A percentile compares a stretch with the other conserved stretches of the same genome.
phyloP scores from a whole-genome alignment of 768 basidiomycete genomes.

The Pulveroboletus sp. region DNA sequence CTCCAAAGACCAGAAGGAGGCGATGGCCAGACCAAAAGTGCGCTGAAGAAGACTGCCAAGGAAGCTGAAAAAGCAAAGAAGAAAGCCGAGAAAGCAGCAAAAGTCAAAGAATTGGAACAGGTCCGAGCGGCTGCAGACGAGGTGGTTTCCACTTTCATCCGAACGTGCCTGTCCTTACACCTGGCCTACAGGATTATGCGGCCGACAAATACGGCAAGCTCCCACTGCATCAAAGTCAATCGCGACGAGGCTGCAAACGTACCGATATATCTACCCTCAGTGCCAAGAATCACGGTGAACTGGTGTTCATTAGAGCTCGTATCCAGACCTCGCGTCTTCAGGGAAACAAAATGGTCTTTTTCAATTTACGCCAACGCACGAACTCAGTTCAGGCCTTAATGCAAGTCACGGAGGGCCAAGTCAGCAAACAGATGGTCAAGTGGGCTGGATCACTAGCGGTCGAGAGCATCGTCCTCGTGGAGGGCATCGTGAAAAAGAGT shows the following conservation, averaged over 20 bases:
- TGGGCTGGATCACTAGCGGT: slow-evolving; percentile 73
- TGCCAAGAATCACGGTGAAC: slow-evolving; percentile 59
- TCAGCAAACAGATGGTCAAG: slow-evolving; percentile 98
- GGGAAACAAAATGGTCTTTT: slow-evolving; percentile 93
- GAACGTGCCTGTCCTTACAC: slow-evolving; percentile 16
- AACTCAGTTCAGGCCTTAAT: slow-evolving; percentile 86
- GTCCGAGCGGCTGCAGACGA: slow-evolving; percentile 63
- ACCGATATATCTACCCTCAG: slow-evolving; percentile 63
- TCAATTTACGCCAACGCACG: slow-evolving; percentile 84
- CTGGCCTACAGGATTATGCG: slow-evolving; percentile 60
- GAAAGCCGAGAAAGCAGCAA: slow-evolving; percentile 80
- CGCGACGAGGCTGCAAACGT: slow-evolving; percentile 57
- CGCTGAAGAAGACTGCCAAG: slow-evolving; percentile 88
- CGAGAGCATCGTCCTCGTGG: slow-evolving; percentile 90
- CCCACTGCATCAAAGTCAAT: slow-evolving; percentile 88
- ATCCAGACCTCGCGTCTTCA: slow-evolving; percentile 89
- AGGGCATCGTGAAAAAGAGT: slow-evolving; percentile 75
- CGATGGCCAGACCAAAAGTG: slow-evolving; percentile 74
- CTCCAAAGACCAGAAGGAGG: slow-evolving; percentile 21
- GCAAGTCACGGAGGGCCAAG: slow-evolving; percentile 59
- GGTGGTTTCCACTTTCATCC: slow-evolving; percentile 33
- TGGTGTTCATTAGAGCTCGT: slow-evolving; percentile 81
- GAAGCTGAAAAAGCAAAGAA: slow-evolving; percentile 88
- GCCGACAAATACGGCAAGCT: slow-evolving; percentile 78
- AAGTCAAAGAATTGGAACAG: slow-evolving; percentile 70